Conservation (phyloP, 2,329 filamentous ascomycete species). For the Cordyceps javanica region DNA sequence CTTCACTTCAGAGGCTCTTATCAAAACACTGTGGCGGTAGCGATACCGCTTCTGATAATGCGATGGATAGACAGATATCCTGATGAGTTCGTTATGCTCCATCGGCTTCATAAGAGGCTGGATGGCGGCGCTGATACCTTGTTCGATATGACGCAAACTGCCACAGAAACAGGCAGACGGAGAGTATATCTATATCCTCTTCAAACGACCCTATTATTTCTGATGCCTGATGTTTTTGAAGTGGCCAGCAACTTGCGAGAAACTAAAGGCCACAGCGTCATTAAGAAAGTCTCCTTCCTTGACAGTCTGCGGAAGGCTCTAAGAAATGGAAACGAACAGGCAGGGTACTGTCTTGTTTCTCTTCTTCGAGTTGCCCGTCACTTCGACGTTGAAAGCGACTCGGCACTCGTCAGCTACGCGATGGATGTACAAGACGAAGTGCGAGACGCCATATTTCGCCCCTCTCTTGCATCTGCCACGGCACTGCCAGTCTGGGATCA, state of each 20-base stretch:
- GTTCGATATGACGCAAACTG: conserved; percentile 62
- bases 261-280: conserved; percentile 53
- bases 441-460: conserved; percentile 57
- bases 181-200: conserved; percentile 54
- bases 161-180: conserved; percentile 51
- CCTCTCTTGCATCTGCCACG: conserved; percentile 34
- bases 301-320: conserved; percentile 58
- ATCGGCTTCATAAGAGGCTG: conserved; percentile 54
- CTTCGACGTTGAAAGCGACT: conserved; percentile 57
- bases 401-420: conserved; percentile 59
- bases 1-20: conserved; percentile 58
- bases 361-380: conserved; percentile 58
- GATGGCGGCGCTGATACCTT: conserved; percentile 61
- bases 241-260: conserved; percentile 62
- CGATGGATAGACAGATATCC: conserved; percentile 62
- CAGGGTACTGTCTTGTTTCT: conserved; percentile 59
- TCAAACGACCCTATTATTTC: conserved; percentile 55
- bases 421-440: conserved; percentile 66
- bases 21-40: conserved; percentile 57
- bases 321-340: conserved; percentile 59
- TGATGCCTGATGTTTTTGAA: conserved; percentile 64
- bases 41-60: conserved; percentile 56
- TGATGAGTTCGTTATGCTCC: conserved; percentile 57
- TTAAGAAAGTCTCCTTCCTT: conserved; percentile 61
- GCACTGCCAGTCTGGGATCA: conserved; percentile 52